These are phyloP conservation scores for Allomyces arbusculus DNA, from an alignment of 192 early-diverging fungal species.

Conservation along the genomic window DNA sequence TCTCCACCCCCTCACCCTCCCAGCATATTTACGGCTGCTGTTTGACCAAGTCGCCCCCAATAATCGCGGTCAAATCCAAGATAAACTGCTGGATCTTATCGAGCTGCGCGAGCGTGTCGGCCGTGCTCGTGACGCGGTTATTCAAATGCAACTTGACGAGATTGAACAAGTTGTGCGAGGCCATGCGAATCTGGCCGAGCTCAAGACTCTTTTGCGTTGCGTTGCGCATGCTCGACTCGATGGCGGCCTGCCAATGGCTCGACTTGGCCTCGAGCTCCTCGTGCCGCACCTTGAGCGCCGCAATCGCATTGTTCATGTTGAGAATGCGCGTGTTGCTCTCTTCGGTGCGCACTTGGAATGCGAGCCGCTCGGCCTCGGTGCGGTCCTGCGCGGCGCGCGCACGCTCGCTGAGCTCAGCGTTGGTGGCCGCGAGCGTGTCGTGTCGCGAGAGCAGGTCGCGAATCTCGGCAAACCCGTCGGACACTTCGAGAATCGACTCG, in stretches of 20 bases:
- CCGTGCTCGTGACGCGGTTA: conserved; percentile 19
- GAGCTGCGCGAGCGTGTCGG: conserved; percentile 25
- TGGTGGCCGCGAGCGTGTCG: conserved; percentile 41
- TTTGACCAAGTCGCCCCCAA: background rate
- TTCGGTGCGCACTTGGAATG: conserved; percentile 9
- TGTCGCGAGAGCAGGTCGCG: conserved; percentile 38
- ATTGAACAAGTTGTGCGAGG: conserved; percentile 33
- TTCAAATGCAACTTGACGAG: conserved; percentile 35
- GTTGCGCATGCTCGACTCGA: conserved; percentile 28
- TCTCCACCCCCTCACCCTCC: too few species aligned
- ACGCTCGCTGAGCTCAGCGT: conserved; percentile 31
- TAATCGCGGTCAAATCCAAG: conserved; percentile 9
- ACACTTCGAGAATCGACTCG: conserved; percentile 28
- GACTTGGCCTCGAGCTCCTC: conserved; percentile 25
- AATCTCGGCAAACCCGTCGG: conserved; percentile 35
- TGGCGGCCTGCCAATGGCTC: conserved; percentile 26
- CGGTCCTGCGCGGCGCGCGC: conserved; percentile 32
- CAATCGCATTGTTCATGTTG: conserved; percentile 42
- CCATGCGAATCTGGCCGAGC: conserved; percentile 41
- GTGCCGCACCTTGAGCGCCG: conserved; percentile 24
- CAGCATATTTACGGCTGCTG: background rate
- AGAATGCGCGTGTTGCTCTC: conserved; percentile 39
- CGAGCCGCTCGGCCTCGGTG: conserved; percentile 23
- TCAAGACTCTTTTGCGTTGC: conserved; percentile 30
- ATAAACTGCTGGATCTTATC: conserved; percentile 44